A percentile compares a stretch with the other conserved stretches of the same genome.
Evolutionary conservation across 306 rosid species (phyloP).

Genomic region (Hippophae rhamnoides): DNA sequence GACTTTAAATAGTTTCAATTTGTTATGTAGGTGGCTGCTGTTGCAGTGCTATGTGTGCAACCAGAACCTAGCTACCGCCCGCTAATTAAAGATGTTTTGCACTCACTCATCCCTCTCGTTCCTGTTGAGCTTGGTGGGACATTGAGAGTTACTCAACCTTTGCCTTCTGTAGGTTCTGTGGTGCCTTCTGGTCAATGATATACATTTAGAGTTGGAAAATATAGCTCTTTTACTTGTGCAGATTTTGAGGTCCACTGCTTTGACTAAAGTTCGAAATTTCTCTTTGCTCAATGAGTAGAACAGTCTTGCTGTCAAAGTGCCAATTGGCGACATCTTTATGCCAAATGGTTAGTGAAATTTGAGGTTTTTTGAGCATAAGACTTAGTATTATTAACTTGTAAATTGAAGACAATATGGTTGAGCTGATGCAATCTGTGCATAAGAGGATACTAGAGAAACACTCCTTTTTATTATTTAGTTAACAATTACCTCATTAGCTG

Average conservation of each 20-base stretch:
- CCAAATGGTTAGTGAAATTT: not conserved
- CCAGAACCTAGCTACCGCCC: constrained; percentile 93
- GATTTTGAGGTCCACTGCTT: not conserved
- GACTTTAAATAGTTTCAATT: not conserved
- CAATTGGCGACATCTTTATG: not conserved
- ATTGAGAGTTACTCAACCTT: constrained; percentile 38
- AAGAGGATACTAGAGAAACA: constrained; percentile 16
- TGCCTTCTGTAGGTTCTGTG: constrained; percentile 6
- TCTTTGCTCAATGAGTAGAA: too few relatives aligned
- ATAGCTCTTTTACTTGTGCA: constrained; percentile 7
- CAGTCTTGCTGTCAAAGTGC: constrained; percentile 2
- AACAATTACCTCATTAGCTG: constrained; percentile 1
- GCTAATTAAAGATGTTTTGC: constrained; percentile 74
- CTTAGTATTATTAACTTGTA: constrained; percentile 22
- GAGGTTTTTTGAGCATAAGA: constrained; percentile 3
- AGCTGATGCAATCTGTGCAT: constrained; percentile 23
- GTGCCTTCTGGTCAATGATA: constrained; percentile 25
- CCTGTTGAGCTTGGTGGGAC: constrained; percentile 87
- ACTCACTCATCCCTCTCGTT: constrained; percentile 84
- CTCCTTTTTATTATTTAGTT: constrained; percentile 9
- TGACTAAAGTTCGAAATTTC: not conserved
- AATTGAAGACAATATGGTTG: constrained; percentile 12
- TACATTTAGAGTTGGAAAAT: not conserved
- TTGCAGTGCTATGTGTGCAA: constrained; percentile 91
- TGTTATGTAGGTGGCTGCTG: constrained; percentile 70